Base-by-base conservation (phyloP, 2,329 filamentous ascomycete species). In the Sphaerulina vaccinii region DNA sequence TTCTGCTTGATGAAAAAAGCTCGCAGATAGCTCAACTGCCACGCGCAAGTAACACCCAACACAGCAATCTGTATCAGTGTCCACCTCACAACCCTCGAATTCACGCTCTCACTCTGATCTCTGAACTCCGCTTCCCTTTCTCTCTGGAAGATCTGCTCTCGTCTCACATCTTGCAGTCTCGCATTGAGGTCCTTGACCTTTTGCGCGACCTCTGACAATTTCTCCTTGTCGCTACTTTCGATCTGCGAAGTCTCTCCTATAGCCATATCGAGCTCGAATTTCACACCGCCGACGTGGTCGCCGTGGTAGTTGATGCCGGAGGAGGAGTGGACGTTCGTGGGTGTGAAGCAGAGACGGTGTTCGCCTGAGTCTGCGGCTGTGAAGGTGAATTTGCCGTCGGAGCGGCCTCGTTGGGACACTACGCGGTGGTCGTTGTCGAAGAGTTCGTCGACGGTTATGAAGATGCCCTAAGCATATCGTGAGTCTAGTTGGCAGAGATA, bases 1-100 rank as follows among this genome's bases (percentile, higher is more conserved):
- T 99, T 99, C 79, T 97, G 92, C 82, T 99, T 99, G 79, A 99
- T 99, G 78, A 99, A 99, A 82, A 99, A 99, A 40, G 88, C 87
- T 63, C 93, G 83, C 65, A 99, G 81, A 74, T 99, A 92, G 48
- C 90, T 95, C 40, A 99, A 79, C 73, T 99, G 93, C 93, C 93
- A 99, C 56, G 90, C 88, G 75, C 93, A 99, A 27, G 93, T 96
- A 50, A 86, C 79, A 49, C 85, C 88, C 48, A 99, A 79, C 32
- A 97, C 83, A 46, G 84, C 80, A 55, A 97, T 77, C 74, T 99
- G 93, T 62, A 97, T 86, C 60, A 96, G 68, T 61, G 93, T 92
- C 92, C 93, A 99, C 63, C 90, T 85, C 44, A 97, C 84, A 58
- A 97, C 92, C 65, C 92, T 87, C 50, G 84, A 78, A 73, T 99